A percentile compares a stretch with the other conserved stretches of the same genome.
Conservation (phyloP, 2,329 filamentous ascomycete genomes). For the Colletotrichum camelliae region DNA sequence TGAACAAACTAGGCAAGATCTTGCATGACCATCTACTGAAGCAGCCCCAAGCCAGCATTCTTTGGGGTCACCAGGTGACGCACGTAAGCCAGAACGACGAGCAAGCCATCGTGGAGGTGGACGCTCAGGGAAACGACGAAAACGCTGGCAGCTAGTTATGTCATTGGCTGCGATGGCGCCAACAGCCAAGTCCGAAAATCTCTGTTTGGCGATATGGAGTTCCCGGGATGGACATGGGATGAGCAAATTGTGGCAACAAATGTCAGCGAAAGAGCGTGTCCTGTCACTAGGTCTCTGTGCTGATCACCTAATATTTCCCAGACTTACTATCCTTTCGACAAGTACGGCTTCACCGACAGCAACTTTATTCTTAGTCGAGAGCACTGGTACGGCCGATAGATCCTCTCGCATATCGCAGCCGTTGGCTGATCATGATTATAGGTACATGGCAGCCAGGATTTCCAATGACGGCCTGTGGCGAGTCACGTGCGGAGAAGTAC, state of each 20-base stretch:
- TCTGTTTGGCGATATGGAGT: background rate
- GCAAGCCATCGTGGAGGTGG: background rate
- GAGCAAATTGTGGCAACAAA: background rate
- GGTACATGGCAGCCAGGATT: background rate
- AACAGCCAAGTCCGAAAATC: background rate
- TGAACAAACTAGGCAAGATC: background rate
- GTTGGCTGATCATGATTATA: background rate
- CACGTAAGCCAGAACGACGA: background rate
- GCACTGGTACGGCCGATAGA: background rate
- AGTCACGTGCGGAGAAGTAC: background rate
- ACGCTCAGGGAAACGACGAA: background rate
- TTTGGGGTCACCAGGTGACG: background rate
- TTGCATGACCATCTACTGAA: background rate
- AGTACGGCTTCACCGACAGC: background rate
- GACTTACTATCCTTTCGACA: background rate
- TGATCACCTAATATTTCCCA: fast-evolving
- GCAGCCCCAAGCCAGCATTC: background rate
- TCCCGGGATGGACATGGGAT: background rate
- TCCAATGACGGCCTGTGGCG: background rate
- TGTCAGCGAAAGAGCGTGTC: background rate
- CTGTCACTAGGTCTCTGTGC: background rate
- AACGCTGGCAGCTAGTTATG: background rate
- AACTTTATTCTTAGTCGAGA: background rate
- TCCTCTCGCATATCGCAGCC: background rate
- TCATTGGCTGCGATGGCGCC: background rate